phyloP scores from a whole-genome alignment of 768 basidiomycete genomes.

The Termitomyces sp. region DNA sequence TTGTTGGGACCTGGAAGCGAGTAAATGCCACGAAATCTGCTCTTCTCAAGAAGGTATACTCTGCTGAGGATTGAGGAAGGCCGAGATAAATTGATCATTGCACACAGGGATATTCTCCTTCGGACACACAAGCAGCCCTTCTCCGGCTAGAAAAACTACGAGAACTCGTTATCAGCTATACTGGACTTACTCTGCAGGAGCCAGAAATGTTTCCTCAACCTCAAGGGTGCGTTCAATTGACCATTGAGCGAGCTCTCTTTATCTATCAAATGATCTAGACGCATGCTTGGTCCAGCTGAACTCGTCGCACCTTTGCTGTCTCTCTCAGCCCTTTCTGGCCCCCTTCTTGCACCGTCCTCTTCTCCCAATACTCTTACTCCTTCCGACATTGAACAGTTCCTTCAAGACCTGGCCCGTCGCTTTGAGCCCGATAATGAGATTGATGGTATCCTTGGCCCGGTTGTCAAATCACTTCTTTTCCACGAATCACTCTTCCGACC shows the following conservation, averaged over 20 bases:
- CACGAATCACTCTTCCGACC: slow-evolving; percentile 61
- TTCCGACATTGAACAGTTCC: slow-evolving; percentile 72
- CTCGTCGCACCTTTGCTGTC: slow-evolving; percentile 80
- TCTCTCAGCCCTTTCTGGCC: slow-evolving; percentile 63
- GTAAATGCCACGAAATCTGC: slow-evolving; percentile 51
- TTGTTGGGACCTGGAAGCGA: slow-evolving; percentile 93
- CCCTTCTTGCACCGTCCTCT: slow-evolving; percentile 49
- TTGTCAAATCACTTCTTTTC: slow-evolving; percentile 59
- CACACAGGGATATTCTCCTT: slow-evolving; percentile 54
- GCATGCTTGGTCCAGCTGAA: slow-evolving; percentile 73
- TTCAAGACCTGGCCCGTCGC: slow-evolving; percentile 78
- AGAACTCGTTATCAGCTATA: slow-evolving; percentile 84
- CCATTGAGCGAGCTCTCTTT: not conserved
- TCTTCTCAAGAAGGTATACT: slow-evolving; percentile 60
- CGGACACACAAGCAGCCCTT: slow-evolving; percentile 60
- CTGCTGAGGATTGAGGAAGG: not conserved
- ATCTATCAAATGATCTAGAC: slow-evolving; percentile 36
- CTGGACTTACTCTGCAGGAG: slow-evolving; percentile 85
- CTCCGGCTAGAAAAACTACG: slow-evolving; percentile 70
- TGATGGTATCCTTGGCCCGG: slow-evolving; percentile 73
- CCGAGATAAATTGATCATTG: not conserved
- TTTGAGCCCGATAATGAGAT: slow-evolving; percentile 82
- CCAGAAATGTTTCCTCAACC: slow-evolving; percentile 96
- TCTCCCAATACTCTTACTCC: slow-evolving; percentile 52
- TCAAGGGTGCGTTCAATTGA: slow-evolving; percentile 43